A percentile compares a stretch with the other conserved stretches of the same genome.
Evolutionary conservation across 1,284 basidiomycete genomes (phyloP).

Genomic region (Erythrobasidium hasegawianum): DNA sequence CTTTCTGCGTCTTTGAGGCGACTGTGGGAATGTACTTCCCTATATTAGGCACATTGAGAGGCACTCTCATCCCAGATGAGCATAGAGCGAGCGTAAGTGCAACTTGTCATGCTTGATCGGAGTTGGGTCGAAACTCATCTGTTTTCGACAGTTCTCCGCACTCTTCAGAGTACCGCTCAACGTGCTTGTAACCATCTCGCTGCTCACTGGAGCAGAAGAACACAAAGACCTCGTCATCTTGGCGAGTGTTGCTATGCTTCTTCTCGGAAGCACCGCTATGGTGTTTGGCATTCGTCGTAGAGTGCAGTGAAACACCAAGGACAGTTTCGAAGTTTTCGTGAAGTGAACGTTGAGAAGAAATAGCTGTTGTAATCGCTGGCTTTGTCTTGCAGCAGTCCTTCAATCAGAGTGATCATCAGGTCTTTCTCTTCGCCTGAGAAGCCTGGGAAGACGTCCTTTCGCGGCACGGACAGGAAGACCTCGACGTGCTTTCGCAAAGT

Average conservation of each 20-base stretch:
- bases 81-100: conserved; percentile 64
- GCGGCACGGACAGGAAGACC: too few species aligned
- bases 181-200: conserved; percentile 65
- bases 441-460: too few species aligned
- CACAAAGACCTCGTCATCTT: conserved; percentile 34
- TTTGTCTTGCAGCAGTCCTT: background rate
- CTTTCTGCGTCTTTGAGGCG: conserved; percentile 67
- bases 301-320: conserved; percentile 7
- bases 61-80: conserved; percentile 65
- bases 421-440: too few species aligned
- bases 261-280: conserved; percentile 20
- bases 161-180: conserved; percentile 71
- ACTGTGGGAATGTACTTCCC: conserved; percentile 75
- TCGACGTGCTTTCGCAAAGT: too few species aligned
- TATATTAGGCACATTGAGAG: conserved; percentile 68
- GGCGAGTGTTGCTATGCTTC: conserved; percentile 30
- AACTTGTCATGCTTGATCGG: conserved; percentile 1
- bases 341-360: too few species aligned
- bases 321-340: background rate
- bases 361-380: background rate
- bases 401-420: too few species aligned
- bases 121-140: too few species aligned
- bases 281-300: conserved; percentile 22
- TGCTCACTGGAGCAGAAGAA: conserved; percentile 57
- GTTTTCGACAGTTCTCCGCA: conserved; percentile 57